phyloP scores from a whole-genome alignment of 345 rosid genomes.

The Pistacia vera region DNA sequence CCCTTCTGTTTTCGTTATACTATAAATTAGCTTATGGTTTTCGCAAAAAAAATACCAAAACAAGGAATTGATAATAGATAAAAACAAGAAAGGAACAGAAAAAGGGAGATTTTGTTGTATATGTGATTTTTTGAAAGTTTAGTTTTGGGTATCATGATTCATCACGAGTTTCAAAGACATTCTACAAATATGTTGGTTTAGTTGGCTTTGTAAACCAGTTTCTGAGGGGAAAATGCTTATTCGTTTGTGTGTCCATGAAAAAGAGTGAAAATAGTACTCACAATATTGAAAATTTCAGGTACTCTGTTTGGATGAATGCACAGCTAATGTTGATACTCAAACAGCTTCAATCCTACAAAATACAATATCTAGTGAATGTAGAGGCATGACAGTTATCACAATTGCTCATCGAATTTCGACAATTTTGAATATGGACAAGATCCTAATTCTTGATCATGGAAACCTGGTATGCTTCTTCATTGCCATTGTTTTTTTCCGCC shows the following conservation, averaged over 20 bases:
- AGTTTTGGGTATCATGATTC: background rate
- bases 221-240: background rate
- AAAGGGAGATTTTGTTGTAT: background rate
- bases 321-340: conserved; percentile 72
- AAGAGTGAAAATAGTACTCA: conserved; percentile 6
- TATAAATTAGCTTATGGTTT: background rate
- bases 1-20: background rate
- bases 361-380: conserved; percentile 69
- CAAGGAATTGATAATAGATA: background rate
- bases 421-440: conserved; percentile 66
- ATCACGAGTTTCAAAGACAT: background rate
- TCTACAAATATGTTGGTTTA: background rate
- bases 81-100: background rate
- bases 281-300: conserved; percentile 39
- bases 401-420: conserved; percentile 95
- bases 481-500: background rate
- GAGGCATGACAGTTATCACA: conserved; percentile 78
- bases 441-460: conserved; percentile 74
- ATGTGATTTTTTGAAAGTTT: background rate
- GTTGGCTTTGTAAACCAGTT: background rate
- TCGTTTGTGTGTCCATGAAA: background rate
- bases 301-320: conserved; percentile 95
- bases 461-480: conserved; percentile 41
- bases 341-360: conserved; percentile 75
- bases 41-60: background rate